Evolutionary conservation across 2,329 filamentous ascomycete genomes (phyloP).

Genomic region (Diaporthe amygdali): DNA sequence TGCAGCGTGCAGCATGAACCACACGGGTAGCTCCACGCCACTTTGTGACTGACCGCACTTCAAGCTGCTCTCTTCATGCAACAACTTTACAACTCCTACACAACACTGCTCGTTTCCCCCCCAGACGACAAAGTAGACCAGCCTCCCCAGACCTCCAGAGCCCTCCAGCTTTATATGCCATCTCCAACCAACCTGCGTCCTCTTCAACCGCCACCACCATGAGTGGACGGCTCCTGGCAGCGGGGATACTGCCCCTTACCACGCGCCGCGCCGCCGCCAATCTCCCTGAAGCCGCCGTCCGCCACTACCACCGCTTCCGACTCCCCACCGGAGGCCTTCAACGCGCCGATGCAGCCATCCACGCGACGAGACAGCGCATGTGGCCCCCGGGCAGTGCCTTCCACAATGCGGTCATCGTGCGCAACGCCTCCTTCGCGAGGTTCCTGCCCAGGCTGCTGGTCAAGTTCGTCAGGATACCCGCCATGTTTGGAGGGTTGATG

Average conservation of each 20-base stretch:
- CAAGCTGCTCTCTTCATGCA: background rate
- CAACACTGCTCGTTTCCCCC: background rate
- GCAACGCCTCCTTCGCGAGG: constrained; percentile 69
- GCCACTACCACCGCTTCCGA: constrained; percentile 64
- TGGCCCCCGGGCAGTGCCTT: constrained; percentile 86
- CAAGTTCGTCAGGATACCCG: constrained; percentile 87
- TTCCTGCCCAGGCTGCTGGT: constrained; percentile 85
- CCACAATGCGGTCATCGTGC: constrained; percentile 74
- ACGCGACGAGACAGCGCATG: constrained; percentile 65
- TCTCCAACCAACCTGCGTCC: constrained; percentile 14
- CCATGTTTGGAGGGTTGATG: constrained; percentile 88
- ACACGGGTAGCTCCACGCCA: constrained; percentile 1
- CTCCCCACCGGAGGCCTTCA: constrained; percentile 73
- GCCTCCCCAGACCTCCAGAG: background rate
- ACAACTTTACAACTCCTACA: background rate
- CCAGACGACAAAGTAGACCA: background rate
- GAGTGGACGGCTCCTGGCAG: constrained; percentile 78
- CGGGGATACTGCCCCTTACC: constrained; percentile 68
- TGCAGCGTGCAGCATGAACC: constrained; percentile 15
- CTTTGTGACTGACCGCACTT: constrained; percentile 4
- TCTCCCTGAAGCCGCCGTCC: constrained; percentile 45
- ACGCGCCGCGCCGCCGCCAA: constrained; percentile 64
- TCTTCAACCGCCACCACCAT: constrained; percentile 47
- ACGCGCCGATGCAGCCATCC: constrained; percentile 66
- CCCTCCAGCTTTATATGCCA: constrained; percentile 21